Evolutionary conservation across 2,329 filamentous ascomycete genomes (phyloP), one percentile per base, ranked within the genome.

Genomic region (Rutstroemia sp.): DNA sequence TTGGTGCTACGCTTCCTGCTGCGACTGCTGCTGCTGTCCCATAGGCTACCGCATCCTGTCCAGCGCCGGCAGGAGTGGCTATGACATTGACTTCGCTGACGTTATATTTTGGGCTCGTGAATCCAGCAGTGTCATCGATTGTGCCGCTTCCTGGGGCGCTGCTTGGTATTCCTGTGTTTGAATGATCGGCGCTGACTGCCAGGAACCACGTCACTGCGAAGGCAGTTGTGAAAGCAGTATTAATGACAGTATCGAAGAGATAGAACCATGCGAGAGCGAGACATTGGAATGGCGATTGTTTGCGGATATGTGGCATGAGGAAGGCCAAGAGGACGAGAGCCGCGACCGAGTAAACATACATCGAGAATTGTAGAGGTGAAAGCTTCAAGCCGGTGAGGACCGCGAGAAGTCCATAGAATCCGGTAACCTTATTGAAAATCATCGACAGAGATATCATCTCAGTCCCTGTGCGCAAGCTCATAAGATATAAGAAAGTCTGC

Each of bases 131-230:
- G 52, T 83, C 76, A 21, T 78, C 78, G 60, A 88, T 84, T 8
- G 63, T 68, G 16, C 62, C 60, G 30, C 60, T 63, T 23, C 68
- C 71, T 12, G 72, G 71, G 8, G 71, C 70, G 21, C 67, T 64
- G 47, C 66, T 65, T 17, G 70, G 69, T 49, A 72, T 68, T 56
- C 73, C 71, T 54, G 78, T 83, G 40, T 67, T 67, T 10, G 63
- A 58, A 45, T 65, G 58, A 40, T 66, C 61, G 17, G 65, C 66
- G 58, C 66, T 69, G 48, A 89, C 76, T n/a, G 86, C 80, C 58
- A 92, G 76, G 73, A 95, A 96, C 92, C 92, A 96, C 50, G 86
- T 83, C 55, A 90, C 75, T 42, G 87, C 89, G 68, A 96, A 96
- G 8, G 86, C 81, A 47, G 83, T 79, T 0, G 92, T 96, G 73